Percentiles rank a stretch among this genome's conserved stretches.
These are phyloP conservation scores for Leishmania tropica DNA, from an alignment of 208 protist genomes.

Conservation along the genomic window DNA sequence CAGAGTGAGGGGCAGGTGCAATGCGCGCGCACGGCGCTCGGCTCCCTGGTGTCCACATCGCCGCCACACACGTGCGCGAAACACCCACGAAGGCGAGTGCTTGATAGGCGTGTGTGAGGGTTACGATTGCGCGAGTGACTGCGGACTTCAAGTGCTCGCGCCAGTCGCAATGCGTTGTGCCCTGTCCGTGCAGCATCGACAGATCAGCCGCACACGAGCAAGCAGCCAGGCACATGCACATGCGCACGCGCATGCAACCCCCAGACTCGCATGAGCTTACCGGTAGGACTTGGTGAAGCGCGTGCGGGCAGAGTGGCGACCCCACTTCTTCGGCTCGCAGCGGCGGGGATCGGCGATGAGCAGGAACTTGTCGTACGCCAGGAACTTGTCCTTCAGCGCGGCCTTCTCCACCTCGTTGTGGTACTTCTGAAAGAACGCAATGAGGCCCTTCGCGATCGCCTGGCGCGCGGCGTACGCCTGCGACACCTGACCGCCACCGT, in stretches of 20 bases:
- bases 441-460: slow-evolving; percentile 98
- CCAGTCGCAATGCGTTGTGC: neutral
- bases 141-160: too few species aligned
- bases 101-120: too few species aligned
- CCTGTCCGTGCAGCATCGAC: neutral
- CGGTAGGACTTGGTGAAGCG: slow-evolving; percentile 99
- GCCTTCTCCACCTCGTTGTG: slow-evolving; percentile 95
- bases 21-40: neutral
- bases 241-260: neutral
- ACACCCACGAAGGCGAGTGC: too few species aligned
- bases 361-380: slow-evolving; percentile 98
- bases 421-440: slow-evolving; percentile 99
- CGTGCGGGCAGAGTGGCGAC: slow-evolving; percentile 98
- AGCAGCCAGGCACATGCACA: neutral
- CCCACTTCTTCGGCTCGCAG: slow-evolving; percentile 99
- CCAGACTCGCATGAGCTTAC: slow-evolving; percentile 67
- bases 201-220: neutral
- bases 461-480: slow-evolving; percentile 99
- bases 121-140: too few species aligned
- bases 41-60: neutral
- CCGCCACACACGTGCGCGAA: neutral
- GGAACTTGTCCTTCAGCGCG: slow-evolving; percentile 98
- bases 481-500: slow-evolving; percentile 98
- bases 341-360: slow-evolving; percentile 99
- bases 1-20: neutral